phyloP scores from a whole-genome alignment of 441 rosid species.

The Geranium incanum region DNA sequence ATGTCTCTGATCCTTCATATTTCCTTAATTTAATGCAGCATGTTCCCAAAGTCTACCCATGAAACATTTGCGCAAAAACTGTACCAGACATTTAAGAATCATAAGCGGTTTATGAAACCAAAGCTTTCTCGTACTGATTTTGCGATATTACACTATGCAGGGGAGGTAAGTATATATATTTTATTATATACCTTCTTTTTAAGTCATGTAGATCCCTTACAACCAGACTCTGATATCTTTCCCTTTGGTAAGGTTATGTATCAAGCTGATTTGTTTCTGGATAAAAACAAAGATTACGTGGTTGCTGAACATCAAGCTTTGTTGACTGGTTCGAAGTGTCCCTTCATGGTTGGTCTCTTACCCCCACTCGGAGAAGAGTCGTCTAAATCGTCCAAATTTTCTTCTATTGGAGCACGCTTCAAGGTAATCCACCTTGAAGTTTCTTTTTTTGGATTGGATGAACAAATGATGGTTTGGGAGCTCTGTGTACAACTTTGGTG shows the following conservation, averaged over 20 bases:
- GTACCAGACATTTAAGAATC: slow-evolving; percentile 90
- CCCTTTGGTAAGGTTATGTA: slow-evolving; percentile 52
- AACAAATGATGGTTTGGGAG: not conserved
- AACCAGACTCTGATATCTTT: slow-evolving; percentile 11
- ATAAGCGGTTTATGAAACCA: slow-evolving; percentile 93
- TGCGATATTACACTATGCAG: slow-evolving; percentile 94
- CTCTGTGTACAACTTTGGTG: not conserved
- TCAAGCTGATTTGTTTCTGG: slow-evolving; percentile 91
- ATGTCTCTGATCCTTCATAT: slow-evolving; percentile 12
- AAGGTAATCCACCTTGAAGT: slow-evolving; percentile 50
- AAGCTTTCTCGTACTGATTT: slow-evolving; percentile 97
- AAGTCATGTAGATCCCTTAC: not conserved
- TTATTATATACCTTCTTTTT: slow-evolving; percentile 13
- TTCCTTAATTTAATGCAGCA: slow-evolving; percentile 45
- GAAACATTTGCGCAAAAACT: slow-evolving; percentile 98
- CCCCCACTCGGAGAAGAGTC: slow-evolving; percentile 91
- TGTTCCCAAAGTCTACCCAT: slow-evolving; percentile 98
- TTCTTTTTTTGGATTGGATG: not conserved
- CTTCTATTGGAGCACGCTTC: slow-evolving; percentile 96
- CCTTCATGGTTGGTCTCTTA: slow-evolving; percentile 76
- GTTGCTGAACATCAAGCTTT: slow-evolving; percentile 99
- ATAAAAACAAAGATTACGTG: slow-evolving; percentile 97
- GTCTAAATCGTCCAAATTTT: slow-evolving; percentile 92
- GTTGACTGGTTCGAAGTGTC: slow-evolving; percentile 69
- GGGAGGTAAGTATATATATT: slow-evolving; percentile 58